Percentiles rank a stretch among this genome's conserved stretches.
Conservation (phyloP, 257 asterid species). For the Solanum habrochaites region DNA sequence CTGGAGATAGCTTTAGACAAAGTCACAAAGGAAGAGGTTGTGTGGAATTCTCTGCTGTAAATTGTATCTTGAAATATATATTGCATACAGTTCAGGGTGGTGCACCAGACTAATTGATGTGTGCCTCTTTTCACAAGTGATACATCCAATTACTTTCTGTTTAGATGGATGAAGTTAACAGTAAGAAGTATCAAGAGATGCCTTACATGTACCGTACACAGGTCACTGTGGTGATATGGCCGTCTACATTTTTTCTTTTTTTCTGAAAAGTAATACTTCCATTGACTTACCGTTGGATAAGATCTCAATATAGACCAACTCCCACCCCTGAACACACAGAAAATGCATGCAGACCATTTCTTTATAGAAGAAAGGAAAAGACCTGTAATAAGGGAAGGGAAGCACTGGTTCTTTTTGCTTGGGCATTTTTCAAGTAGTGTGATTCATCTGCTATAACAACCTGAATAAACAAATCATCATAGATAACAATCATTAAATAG, state of each 20-base stretch:
- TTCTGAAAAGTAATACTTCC: not conserved
- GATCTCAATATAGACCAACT: not conserved
- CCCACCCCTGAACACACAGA: not conserved
- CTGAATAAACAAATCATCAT: constrained; percentile 34
- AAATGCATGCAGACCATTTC: not conserved
- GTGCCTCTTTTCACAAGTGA: not conserved
- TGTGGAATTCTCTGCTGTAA: not conserved
- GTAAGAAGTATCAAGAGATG: not conserved
- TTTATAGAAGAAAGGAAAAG: not conserved
- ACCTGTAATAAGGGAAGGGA: constrained; percentile 88
- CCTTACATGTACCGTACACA: not conserved
- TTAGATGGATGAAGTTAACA: not conserved
- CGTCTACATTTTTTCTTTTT: not conserved
- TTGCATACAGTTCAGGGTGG: not conserved
- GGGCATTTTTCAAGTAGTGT: constrained; percentile 88
- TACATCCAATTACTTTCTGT: not conserved
- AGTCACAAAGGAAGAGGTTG: not conserved
- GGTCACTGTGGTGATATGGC: not conserved
- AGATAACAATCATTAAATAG: not conserved
- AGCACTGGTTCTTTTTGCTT: constrained; percentile 83
- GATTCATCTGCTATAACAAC: constrained; percentile 96
- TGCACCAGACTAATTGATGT: not conserved
- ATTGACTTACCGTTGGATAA: not conserved
- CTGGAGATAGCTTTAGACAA: not conserved
- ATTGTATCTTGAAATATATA: not conserved